Base-by-base conservation (phyloP, 2,329 filamentous ascomycete genomes). In the Colletotrichum sp. region DNA sequence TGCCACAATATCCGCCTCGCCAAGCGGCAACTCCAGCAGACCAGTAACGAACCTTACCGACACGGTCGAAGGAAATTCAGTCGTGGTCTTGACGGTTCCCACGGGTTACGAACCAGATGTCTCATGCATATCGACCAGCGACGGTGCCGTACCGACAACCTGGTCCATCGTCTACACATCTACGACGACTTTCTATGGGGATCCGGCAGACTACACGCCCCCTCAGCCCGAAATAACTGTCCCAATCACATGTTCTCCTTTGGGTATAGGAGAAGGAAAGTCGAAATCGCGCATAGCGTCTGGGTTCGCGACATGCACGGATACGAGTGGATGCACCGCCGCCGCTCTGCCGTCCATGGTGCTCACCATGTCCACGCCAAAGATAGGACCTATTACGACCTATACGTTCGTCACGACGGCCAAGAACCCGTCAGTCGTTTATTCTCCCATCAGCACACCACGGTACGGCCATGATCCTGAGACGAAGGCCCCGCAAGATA, bases 391-490 rank as follows among this genome's bases (percentile, higher is more conserved):
- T 30, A 30, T 65, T 60, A 48, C 52, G 30, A 86, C 86, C 8
- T 78, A 88, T 63, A 88, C 86, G 5, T 87, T 90, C 63, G 80
- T 88, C 67, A 90, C 88, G 3, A 90, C 89, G 5, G 89, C 90
- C 79, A 91, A 90, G 79, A 91, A 91, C 71, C 89, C 90, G 0
- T 85, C 87, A 11, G 87, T 90, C 19, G 84, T 90, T 4, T 83
- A 61, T 61, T 86, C 70, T 8, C 71, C 75, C 19, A 60, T 73
- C 15, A 69, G 68, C n/a, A 78, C 76, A n/a, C 74, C 76, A 5
- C 63, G 39, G 8, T 78, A 74, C 39, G 74, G 73, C 28, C 67
- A 77, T 28, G 63, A 75, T 28, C n/a, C 59, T 71, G 66, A 70
- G 59, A 73, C 71, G 13, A 55, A 36, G 30, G 30, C 71, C 72